phyloP scores from a whole-genome alignment of 208 protist species.

The Trichomonas gallinae region DNA sequence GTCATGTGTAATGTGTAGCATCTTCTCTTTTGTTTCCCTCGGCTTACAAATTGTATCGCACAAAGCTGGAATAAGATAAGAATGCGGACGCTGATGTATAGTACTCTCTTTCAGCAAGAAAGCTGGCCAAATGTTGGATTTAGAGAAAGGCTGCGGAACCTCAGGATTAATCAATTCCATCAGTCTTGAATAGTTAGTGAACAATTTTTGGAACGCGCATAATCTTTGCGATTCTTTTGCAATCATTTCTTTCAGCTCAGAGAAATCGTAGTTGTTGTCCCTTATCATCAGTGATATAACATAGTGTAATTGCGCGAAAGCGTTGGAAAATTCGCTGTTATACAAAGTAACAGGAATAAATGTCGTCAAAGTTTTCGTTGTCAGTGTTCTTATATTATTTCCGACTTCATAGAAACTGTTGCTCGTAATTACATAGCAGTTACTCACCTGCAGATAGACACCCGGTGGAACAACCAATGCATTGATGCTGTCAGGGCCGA shows the following conservation, averaged over 20 bases:
- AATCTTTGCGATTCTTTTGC: neutral
- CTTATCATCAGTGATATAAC: neutral
- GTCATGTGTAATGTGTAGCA: neutral
- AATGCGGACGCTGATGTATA: neutral
- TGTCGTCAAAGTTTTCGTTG: neutral
- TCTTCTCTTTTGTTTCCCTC: neutral
- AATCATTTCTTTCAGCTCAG: neutral
- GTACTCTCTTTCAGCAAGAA: neutral
- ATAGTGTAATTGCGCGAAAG: neutral
- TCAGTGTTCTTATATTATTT: neutral
- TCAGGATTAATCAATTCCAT: neutral
- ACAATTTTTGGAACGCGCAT: neutral
- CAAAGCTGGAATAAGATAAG: neutral
- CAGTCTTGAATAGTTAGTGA: neutral
- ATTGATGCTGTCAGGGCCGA: neutral
- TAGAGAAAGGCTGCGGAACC: neutral
- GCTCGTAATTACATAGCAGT: neutral
- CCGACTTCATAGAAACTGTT: neutral
- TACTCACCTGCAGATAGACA: neutral
- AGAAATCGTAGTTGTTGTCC: neutral
- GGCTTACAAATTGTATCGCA: neutral
- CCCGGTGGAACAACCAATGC: neutral
- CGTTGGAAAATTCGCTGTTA: neutral
- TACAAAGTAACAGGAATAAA: neutral
- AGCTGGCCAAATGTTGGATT: neutral